phyloP scores from a whole-genome alignment of 306 rosid genomes.

The Gillenia trifoliata region DNA sequence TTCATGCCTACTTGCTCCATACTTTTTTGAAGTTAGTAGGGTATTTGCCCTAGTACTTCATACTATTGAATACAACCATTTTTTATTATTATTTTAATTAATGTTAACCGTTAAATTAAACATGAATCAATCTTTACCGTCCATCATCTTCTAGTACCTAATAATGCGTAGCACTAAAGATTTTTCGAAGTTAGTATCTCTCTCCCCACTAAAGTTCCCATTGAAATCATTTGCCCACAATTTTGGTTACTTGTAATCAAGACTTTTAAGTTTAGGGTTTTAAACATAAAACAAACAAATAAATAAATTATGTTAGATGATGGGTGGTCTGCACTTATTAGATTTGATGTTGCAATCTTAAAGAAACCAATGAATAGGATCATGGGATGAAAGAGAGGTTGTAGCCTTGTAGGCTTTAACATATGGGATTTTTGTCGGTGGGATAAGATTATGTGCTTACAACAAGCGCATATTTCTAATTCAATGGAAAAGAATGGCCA shows the following conservation, averaged over 20 bases:
- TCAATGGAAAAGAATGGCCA: background rate
- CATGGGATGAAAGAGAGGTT: background rate
- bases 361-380: background rate
- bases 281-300: background rate
- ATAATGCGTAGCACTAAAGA: too few species aligned
- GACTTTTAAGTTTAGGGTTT: background rate
- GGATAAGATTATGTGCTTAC: background rate
- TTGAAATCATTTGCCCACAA: background rate
- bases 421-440: slow-evolving; percentile 3
- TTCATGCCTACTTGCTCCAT: background rate
- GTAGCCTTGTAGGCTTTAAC: background rate
- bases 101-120: too few species aligned
- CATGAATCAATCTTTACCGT: too few species aligned
- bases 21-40: background rate
- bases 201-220: background rate
- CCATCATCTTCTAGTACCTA: too few species aligned
- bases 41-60: too few species aligned
- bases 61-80: too few species aligned
- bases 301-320: too few species aligned
- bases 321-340: background rate
- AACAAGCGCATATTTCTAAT: slow-evolving; percentile 8
- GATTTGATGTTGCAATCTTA: background rate
- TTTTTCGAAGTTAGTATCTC: background rate
- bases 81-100: too few species aligned
- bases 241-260: background rate